Conservation (phyloP, 2,329 filamentous ascomycete species). For the Epichloe brachyelytri region DNA sequence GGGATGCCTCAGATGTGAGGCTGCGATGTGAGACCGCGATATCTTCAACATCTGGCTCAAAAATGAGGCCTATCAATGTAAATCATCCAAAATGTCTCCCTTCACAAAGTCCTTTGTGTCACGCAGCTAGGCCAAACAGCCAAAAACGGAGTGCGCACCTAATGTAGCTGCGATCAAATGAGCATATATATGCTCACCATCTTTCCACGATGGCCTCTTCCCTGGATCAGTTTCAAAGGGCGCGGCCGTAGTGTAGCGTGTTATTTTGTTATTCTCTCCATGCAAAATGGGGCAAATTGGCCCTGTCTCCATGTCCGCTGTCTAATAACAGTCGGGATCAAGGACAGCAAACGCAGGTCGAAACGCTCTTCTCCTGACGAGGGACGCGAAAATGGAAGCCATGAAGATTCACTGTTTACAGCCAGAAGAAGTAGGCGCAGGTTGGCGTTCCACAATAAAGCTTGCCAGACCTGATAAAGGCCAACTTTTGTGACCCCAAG, state of each 20-base stretch:
- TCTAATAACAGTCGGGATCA: slow-evolving; percentile 1
- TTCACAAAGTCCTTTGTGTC: too few species aligned
- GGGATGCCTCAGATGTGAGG: too few species aligned
- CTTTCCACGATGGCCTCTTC: not conserved
- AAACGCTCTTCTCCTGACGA: not conserved
- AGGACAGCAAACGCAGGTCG: not conserved
- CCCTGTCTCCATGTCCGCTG: not conserved
- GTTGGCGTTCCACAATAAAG: not conserved
- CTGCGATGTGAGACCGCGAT: too few species aligned
- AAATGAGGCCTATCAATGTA: too few species aligned
- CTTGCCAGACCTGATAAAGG: not conserved
- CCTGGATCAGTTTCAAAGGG: not conserved
- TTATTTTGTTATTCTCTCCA: not conserved
- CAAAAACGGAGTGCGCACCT: too few species aligned
- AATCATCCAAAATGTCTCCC: too few species aligned
- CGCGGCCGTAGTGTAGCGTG: not conserved
- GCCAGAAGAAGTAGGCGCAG: not conserved
- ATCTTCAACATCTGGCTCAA: too few species aligned
- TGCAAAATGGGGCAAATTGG: not conserved
- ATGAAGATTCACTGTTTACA: not conserved
- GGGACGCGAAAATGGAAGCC: not conserved
- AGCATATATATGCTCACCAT: not conserved
- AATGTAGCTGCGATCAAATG: too few species aligned
- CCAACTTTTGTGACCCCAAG: not conserved
- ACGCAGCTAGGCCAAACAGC: too few species aligned